Conservation (phyloP, 2,329 filamentous ascomycete genomes). For the Akanthomyces lecanii region DNA sequence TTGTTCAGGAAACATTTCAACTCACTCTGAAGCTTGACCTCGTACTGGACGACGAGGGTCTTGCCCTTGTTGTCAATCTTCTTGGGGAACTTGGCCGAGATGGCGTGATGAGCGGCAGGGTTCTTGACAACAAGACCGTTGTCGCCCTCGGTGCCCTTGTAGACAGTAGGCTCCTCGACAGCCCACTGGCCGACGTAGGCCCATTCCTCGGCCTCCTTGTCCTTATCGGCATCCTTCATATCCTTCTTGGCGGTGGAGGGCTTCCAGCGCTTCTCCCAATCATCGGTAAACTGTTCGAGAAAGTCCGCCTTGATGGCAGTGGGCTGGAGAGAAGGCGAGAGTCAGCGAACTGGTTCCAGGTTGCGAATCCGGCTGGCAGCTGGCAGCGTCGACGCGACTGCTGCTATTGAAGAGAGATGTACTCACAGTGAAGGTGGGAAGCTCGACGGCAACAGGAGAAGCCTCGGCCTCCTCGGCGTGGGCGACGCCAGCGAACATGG, state of each 20-base stretch:
- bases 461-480: conserved; percentile 65
- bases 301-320: conserved; percentile 87
- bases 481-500: conserved; percentile 65
- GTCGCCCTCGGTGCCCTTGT: conserved; percentile 90
- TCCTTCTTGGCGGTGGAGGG: conserved; percentile 96
- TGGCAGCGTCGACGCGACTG: background rate
- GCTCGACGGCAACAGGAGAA: conserved; percentile 56
- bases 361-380: conserved; percentile 10
- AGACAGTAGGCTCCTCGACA: conserved; percentile 86
- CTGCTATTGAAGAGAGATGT: conserved; percentile 9
- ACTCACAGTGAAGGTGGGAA: conserved; percentile 86
- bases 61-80: conserved; percentile 97
- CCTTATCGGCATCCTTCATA: conserved; percentile 63
- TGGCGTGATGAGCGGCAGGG: conserved; percentile 95
- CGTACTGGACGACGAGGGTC: conserved; percentile 95
- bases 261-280: conserved; percentile 93
- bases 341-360: conserved; percentile 17
- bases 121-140: conserved; percentile 98
- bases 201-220: conserved; percentile 85
- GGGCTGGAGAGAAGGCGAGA: conserved; percentile 56
- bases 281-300: conserved; percentile 96
- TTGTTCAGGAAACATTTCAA: conserved; percentile 22
- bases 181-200: conserved; percentile 95
- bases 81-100: conserved; percentile 97
- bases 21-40: conserved; percentile 97